These are phyloP conservation scores for Hamamelis virginiana DNA, from an alignment of 164 flowering plant species.

Conservation along the genomic window DNA sequence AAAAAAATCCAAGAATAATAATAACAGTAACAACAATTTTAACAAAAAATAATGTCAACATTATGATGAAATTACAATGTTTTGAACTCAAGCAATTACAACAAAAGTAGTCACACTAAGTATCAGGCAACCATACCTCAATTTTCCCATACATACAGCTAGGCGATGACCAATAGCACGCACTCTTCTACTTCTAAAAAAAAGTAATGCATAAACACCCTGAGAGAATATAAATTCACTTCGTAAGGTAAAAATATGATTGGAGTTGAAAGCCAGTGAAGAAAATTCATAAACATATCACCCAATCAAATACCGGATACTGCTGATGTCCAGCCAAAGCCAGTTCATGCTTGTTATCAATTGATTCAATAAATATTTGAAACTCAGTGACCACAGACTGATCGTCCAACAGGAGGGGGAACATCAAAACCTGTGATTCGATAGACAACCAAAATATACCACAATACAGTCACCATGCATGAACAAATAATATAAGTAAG, in stretches of 20 bases:
- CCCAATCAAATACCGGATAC: conserved; percentile 62
- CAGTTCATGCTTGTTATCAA: conserved; percentile 79
- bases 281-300: not conserved
- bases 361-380: conserved; percentile 74
- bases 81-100: not conserved
- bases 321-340: conserved; percentile 77
- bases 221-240: conserved; percentile 21
- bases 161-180: conserved; percentile 82
- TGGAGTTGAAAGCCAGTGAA: not conserved
- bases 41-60: not conserved
- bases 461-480: not conserved
- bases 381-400: conserved; percentile 67
- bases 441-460: not conserved
- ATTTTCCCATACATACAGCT: conserved; percentile 74
- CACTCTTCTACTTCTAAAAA: conserved; percentile 66
- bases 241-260: not conserved
- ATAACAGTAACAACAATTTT: no score
- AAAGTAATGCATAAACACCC: conserved; percentile 94
- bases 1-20: no score
- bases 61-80: not conserved
- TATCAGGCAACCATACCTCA: conserved; percentile 51
- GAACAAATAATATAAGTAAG: not conserved
- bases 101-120: conserved; percentile 1
- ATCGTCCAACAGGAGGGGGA: conserved; percentile 79
- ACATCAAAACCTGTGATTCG: conserved; percentile 69